Percentiles rank a stretch among this genome's conserved stretches.
phyloP scores from a whole-genome alignment of 306 rosid species.

The Alnus glutinosa region DNA sequence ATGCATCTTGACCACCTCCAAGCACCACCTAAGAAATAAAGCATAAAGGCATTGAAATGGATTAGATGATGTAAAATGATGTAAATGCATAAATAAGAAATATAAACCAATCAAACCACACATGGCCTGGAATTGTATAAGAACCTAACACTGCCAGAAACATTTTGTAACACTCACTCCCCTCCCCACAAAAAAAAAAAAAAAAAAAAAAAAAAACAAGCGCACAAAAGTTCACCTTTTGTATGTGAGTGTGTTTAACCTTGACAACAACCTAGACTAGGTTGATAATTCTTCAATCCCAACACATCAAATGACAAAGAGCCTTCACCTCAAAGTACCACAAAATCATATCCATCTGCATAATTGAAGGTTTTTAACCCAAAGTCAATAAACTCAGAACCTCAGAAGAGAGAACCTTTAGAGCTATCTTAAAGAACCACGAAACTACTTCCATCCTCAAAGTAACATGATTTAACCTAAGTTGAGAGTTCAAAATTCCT shows the following conservation, averaged over 20 bases:
- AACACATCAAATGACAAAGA: too few relatives aligned
- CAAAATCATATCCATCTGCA: too few relatives aligned
- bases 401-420: too few relatives aligned
- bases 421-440: too few relatives aligned
- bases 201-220: too few relatives aligned
- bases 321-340: too few relatives aligned
- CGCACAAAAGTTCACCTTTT: too few relatives aligned
- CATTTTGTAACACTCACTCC: background rate
- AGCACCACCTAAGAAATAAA: slow-evolving; percentile 74
- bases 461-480: background rate
- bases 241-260: too few relatives aligned
- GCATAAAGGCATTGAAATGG: background rate
- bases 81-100: background rate
- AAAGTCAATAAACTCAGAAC: too few relatives aligned
- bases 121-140: background rate
- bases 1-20: slow-evolving; percentile 99
- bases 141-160: background rate
- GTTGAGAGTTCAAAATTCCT: background rate
- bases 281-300: too few relatives aligned
- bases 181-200: background rate
- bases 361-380: too few relatives aligned
- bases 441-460: background rate
- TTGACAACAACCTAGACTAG: too few relatives aligned
- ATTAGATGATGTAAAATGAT: slow-evolving; percentile 1
- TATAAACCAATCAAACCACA: background rate